Evolutionary conservation across 2,329 filamentous ascomycete species (phyloP).

Genomic region (Claviceps monticola): DNA sequence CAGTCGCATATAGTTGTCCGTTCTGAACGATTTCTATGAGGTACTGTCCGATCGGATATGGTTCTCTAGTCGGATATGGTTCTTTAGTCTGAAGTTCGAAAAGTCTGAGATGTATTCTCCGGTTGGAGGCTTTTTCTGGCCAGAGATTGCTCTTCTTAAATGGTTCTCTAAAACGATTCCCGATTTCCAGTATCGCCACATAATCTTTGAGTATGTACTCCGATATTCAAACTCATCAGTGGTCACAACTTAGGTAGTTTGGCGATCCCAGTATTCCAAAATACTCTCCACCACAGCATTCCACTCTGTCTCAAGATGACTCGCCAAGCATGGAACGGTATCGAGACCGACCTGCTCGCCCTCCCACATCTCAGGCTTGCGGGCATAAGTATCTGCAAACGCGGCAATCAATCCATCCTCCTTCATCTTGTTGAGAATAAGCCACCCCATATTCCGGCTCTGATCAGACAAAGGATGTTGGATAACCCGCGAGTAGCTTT

Average conservation of each 20-base stretch:
- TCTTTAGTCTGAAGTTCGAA: too few species aligned
- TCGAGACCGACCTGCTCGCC: slow-evolving; percentile 38
- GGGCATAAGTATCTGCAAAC: slow-evolving; percentile 48
- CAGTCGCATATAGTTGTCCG: too few species aligned
- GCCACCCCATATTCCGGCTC: slow-evolving; percentile 67
- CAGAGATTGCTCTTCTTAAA: too few species aligned
- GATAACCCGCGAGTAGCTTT: slow-evolving; percentile 50
- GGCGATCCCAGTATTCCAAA: slow-evolving; percentile 52
- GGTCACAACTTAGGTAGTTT: slow-evolving; percentile 32
- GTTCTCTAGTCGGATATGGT: too few species aligned
- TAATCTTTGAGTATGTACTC: too few species aligned
- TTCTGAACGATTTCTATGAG: too few species aligned
- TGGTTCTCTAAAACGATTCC: too few species aligned
- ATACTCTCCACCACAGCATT: slow-evolving; percentile 48
- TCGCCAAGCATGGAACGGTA: slow-evolving; percentile 43
- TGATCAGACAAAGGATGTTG: slow-evolving; percentile 50
- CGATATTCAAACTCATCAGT: too few species aligned
- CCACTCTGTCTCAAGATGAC: slow-evolving; percentile 55
- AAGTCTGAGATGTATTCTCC: too few species aligned
- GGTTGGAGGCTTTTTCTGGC: too few species aligned
- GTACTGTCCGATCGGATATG: too few species aligned
- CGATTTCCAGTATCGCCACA: too few species aligned
- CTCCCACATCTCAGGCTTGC: slow-evolving; percentile 57
- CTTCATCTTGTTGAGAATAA: slow-evolving; percentile 52
- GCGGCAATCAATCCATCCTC: slow-evolving; percentile 46